Evolutionary conservation across 352 stramenopile genomes (phyloP), one percentile per base, ranked within the genome.

Genomic region (Phytophthora kernoviae): DNA sequence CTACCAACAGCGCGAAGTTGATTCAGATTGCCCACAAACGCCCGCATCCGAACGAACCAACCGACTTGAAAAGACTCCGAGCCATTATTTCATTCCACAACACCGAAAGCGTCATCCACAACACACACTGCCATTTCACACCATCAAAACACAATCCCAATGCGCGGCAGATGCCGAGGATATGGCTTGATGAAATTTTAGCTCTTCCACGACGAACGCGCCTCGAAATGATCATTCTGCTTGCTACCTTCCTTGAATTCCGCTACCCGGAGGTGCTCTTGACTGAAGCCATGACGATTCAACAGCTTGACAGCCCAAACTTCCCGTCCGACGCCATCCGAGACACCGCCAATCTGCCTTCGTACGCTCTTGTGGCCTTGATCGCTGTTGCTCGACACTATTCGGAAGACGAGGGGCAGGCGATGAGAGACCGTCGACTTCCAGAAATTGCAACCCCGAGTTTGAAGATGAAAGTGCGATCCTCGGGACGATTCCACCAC

Each of bases 31-130:
- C 53, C 33, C 52, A 65, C 53, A 68, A 68, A 43, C 11, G 26
- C 48, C 11, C 33, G 20, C 55, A 42, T 14, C 39, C 50, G 6
- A 47, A 34, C 5, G 62, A 67, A 14, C 20, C 44, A 11, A 20
- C 39, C 3, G 79, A 90, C 45, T 55, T 78, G 0, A 65, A 62
- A 56, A 81, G 81, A 24, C 55, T 88, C 5, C 37, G 56, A 7
- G 57, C 59, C 5, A 52, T 91, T 24, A 32, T 77, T 11, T 46
- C 50, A 6, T 73, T 90, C 39, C 68, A 90, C 47, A 79, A 88
- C 55, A 47, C 63, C 40, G 72, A 87, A 58, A 43, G 67, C 17
- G 26, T n/a, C 1, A 33, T 85, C 7, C 75, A 87, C 58, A 90
- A 90, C 21, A 21, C 57, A 0, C 42, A 87, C 47, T 57, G 52